A percentile compares a stretch with the other conserved stretches of the same genome.
phyloP scores from a whole-genome alignment of 352 stramenopile species.

The Achlya hypogyna region DNA sequence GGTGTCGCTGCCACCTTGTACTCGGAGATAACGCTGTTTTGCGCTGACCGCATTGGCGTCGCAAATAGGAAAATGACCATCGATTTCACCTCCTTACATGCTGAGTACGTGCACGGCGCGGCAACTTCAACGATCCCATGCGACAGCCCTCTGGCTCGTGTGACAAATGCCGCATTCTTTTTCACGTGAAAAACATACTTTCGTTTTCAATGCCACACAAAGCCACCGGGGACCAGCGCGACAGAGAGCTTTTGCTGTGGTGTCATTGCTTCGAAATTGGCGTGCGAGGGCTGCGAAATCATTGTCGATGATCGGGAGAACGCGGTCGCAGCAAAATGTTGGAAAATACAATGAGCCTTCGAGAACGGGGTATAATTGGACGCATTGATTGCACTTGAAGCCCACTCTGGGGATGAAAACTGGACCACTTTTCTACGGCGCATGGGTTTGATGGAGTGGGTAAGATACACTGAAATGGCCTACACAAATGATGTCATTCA shows the following conservation, averaged over 20 bases:
- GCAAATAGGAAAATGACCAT: background rate
- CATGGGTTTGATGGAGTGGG: too few relatives aligned
- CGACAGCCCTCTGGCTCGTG: background rate
- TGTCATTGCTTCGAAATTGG: background rate
- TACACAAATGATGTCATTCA: too few relatives aligned
- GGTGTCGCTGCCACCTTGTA: background rate
- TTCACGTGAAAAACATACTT: background rate
- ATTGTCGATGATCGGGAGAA: too few relatives aligned
- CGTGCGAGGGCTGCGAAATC: background rate
- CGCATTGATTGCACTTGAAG: too few relatives aligned
- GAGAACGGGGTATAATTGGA: too few relatives aligned
- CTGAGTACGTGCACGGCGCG: background rate
- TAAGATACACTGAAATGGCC: too few relatives aligned
- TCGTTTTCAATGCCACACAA: background rate
- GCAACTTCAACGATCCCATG: background rate
- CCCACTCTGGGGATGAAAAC: too few relatives aligned
- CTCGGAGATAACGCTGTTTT: background rate
- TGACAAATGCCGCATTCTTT: too few relatives aligned
- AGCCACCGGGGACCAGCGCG: background rate
- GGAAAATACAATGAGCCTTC: too few relatives aligned
- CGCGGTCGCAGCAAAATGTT: too few relatives aligned
- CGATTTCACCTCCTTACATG: background rate
- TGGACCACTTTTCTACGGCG: too few relatives aligned
- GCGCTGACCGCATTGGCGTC: background rate
- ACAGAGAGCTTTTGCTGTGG: background rate